Percentiles rank a stretch among this genome's conserved stretches.
Conservation (phyloP, 2,329 filamentous ascomycete genomes). For the Fusarium nisikadoi region DNA sequence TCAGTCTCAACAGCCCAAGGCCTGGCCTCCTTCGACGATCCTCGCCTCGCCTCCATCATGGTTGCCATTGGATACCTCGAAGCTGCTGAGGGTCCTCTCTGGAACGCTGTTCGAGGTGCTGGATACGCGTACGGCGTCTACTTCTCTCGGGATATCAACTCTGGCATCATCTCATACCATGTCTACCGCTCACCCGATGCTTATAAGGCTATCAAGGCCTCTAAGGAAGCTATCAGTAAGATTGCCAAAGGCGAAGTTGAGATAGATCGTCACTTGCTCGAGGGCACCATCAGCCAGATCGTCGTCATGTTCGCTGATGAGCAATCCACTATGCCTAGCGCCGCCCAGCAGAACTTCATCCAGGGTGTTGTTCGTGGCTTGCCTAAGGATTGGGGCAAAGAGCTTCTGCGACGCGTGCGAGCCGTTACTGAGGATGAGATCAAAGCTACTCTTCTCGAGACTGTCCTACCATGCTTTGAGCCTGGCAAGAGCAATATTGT, state of each 20-base stretch:
- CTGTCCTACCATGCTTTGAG: conserved; percentile 83
- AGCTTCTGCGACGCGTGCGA: conserved; percentile 80
- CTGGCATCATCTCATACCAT: conserved; percentile 82
- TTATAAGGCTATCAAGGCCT: conserved; percentile 84
- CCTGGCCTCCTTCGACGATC: conserved; percentile 78
- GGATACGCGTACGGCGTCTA: conserved; percentile 91
- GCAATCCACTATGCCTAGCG: conserved; percentile 83
- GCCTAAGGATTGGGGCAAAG: conserved; percentile 79
- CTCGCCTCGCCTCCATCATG: conserved; percentile 82
- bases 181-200: conserved; percentile 92
- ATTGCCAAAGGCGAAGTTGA: conserved; percentile 76
- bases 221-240: conserved; percentile 77
- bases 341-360: conserved; percentile 85
- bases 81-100: conserved; percentile 91
- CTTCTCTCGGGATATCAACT: conserved; percentile 81
- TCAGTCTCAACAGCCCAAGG: conserved; percentile 80
- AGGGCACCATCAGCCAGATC: conserved; percentile 90
- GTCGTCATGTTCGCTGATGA: conserved; percentile 89
- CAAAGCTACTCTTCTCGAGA: conserved; percentile 75
- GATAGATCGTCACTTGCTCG: conserved; percentile 84
- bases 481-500: conserved; percentile 85
- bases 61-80: conserved; percentile 93
- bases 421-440: conserved; percentile 82
- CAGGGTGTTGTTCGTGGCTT: conserved; percentile 82
- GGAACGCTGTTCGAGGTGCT: conserved; percentile 91